Percentiles rank a stretch among this genome's conserved stretches.
Conservation (phyloP, 2,329 filamentous ascomycete species). For the Verticillium isaacii region DNA sequence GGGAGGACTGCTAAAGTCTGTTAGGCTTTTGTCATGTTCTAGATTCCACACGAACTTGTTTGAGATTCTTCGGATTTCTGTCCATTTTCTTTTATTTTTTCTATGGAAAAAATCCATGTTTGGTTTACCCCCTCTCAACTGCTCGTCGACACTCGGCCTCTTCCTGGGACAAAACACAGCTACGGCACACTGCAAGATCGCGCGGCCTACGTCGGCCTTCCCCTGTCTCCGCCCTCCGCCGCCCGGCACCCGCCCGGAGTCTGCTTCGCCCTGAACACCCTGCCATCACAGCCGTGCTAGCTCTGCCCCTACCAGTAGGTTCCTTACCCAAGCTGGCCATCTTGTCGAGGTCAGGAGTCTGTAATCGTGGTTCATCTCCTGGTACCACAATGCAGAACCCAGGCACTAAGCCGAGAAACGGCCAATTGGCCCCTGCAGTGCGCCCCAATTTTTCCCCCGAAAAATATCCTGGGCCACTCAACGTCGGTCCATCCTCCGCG, state of each 20-base stretch:
- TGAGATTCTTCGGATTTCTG: too few species aligned
- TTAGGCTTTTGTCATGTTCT: too few species aligned
- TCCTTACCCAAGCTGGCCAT: neutral
- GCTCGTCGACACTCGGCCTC: too few species aligned
- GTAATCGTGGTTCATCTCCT: too few species aligned
- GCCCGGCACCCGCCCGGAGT: neutral
- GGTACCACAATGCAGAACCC: too few species aligned
- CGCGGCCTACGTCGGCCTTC: neutral
- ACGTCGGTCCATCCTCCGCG: conserved; percentile 12
- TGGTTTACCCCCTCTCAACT: too few species aligned
- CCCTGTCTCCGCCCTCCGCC: neutral
- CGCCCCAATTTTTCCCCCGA: neutral
- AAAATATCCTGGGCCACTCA: conserved; percentile 19
- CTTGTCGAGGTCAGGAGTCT: too few species aligned
- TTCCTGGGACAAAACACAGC: too few species aligned
- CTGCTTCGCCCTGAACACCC: neutral
- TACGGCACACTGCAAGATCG: neutral
- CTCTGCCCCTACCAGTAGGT: neutral
- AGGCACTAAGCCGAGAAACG: neutral
- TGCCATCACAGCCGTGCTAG: neutral
- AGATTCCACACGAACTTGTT: too few species aligned
- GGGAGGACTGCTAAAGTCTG: too few species aligned
- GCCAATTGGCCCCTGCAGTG: neutral
- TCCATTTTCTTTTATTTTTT: too few species aligned
- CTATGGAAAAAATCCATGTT: too few species aligned